Evolutionary conservation across 108 stramenopile genomes (phyloP).

Genomic region (Cyclotella cryptica): DNA sequence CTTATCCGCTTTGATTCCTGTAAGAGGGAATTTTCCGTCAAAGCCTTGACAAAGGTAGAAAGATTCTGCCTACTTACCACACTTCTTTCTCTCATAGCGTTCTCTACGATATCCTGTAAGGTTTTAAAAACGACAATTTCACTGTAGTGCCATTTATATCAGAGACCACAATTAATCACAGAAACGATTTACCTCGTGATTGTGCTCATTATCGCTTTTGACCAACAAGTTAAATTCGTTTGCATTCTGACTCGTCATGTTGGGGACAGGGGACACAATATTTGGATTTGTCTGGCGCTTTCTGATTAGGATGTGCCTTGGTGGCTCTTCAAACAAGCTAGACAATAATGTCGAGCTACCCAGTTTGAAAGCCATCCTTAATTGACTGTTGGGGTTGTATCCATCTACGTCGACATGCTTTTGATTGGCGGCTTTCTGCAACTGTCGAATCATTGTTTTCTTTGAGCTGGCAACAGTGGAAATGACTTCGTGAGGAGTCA

Average conservation of each 20-base stretch:
- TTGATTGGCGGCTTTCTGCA: neutral
- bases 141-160: neutral
- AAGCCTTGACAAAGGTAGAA: conserved; percentile 26
- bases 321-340: conserved; percentile 28
- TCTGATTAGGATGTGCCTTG: conserved; percentile 37
- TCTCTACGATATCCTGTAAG: conserved; percentile 11
- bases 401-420: neutral
- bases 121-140: neutral
- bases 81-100: conserved; percentile 32
- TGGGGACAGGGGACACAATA: conserved; percentile 38
- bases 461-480: neutral
- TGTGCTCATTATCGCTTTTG: conserved; percentile 3
- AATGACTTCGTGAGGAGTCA: neutral
- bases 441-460: neutral
- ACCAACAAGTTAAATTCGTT: conserved; percentile 17
- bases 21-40: conserved; percentile 18
- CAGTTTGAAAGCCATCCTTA: conserved; percentile 31
- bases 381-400: conserved; percentile 12
- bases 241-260: conserved; percentile 14
- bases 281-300: conserved; percentile 18
- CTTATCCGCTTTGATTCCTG: conserved; percentile 1
- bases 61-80: conserved; percentile 27
- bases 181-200: conserved; percentile 24
- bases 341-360: neutral
- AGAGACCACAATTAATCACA: no score